phyloP scores from a whole-genome alignment of 2,329 filamentous ascomycete species.

The Arthrinium phaeospermum region DNA sequence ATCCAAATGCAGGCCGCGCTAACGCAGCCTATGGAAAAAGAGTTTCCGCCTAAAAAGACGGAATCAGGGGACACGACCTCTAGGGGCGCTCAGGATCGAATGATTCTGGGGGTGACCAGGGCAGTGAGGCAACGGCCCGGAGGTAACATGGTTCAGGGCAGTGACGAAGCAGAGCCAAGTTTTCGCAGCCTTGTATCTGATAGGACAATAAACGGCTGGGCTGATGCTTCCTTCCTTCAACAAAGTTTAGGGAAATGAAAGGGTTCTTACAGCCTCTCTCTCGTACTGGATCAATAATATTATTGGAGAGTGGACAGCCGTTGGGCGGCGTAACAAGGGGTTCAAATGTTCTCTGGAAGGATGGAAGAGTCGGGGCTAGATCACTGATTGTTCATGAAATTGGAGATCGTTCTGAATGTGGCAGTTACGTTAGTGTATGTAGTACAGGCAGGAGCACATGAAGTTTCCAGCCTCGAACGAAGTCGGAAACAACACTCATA shows the following conservation, averaged over 20 bases:
- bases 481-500: too few relatives aligned
- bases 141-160: slow-evolving; percentile 8
- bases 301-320: neutral
- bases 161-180: neutral
- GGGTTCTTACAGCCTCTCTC: neutral
- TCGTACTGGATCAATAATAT: too few relatives aligned
- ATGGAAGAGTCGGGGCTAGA: neutral
- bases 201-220: neutral
- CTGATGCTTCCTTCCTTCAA: neutral
- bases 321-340: neutral
- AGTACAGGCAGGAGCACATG: neutral
- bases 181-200: neutral
- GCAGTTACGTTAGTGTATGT: neutral
- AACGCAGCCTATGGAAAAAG: neutral
- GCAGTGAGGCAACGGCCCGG: neutral
- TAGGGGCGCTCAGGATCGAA: neutral
- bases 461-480: neutral
- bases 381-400: too few relatives aligned
- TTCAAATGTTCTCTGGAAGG: neutral
- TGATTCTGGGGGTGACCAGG: neutral
- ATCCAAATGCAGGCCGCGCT: neutral
- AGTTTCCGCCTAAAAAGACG: neutral
- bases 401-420: neutral
- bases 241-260: slow-evolving; percentile 8
- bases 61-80: slow-evolving; percentile 6